phyloP scores from a whole-genome alignment of 306 rosid genomes.

The Prunus fruticosa region DNA sequence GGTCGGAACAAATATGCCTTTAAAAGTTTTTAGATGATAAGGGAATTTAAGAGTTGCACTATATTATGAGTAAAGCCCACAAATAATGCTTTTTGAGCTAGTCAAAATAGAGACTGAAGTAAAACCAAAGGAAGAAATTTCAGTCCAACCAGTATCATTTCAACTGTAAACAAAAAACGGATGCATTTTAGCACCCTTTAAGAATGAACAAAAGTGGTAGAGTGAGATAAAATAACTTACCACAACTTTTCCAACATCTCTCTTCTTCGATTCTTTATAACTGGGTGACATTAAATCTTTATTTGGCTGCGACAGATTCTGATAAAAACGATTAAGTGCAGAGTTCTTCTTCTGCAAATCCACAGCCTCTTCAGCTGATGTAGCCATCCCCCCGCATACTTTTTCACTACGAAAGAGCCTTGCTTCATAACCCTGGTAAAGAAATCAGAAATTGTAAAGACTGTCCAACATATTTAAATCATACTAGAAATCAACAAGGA shows the following conservation, averaged over 20 bases:
- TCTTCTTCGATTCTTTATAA: slow-evolving; percentile 57
- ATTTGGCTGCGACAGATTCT: slow-evolving; percentile 59
- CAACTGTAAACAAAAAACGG: background rate
- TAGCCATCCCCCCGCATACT: slow-evolving; percentile 61
- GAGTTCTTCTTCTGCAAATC: slow-evolving; percentile 73
- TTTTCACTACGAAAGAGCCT: slow-evolving; percentile 77
- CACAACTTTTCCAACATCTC: slow-evolving; percentile 91
- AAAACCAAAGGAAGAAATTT: background rate
- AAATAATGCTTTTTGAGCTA: too few relatives aligned
- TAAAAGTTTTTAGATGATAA: background rate
- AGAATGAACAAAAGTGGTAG: background rate
- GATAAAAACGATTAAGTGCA: slow-evolving; percentile 73
- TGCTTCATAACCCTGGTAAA: slow-evolving; percentile 75
- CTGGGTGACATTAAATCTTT: slow-evolving; percentile 40
- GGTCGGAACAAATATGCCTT: too few relatives aligned
- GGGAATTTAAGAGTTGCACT: background rate
- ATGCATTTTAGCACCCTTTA: slow-evolving; percentile 6
- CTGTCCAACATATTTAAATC: slow-evolving; percentile 8
- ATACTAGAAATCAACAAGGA: slow-evolving; percentile 21
- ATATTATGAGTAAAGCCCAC: too few relatives aligned
- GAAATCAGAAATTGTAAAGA: slow-evolving; percentile 12
- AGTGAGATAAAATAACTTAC: slow-evolving; percentile 46
- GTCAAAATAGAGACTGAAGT: background rate
- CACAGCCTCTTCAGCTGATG: slow-evolving; percentile 92
- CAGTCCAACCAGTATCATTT: background rate